Evolutionary conservation across 78 protist genomes (phyloP).

Genomic region (Emiliania huxleyi): DNA sequence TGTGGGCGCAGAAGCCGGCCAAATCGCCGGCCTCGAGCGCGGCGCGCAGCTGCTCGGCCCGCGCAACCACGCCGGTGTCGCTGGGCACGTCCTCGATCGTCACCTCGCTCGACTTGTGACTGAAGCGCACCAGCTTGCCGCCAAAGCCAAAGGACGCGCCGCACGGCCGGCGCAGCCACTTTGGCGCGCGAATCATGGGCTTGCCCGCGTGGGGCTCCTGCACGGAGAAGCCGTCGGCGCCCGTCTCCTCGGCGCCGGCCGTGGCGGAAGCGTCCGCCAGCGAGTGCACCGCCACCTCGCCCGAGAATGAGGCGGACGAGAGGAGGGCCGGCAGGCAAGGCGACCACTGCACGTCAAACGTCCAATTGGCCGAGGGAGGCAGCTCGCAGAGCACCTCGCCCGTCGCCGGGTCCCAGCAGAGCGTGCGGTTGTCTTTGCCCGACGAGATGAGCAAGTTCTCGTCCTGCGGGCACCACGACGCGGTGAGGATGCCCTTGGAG

Average conservation of each 20-base stretch:
- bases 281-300: conserved; percentile 59
- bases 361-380: conserved; percentile 67
- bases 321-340: conserved; percentile 72
- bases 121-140: conserved; percentile 74
- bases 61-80: neutral
- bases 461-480: conserved; percentile 89
- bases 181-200: conserved; percentile 27
- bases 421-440: conserved; percentile 85
- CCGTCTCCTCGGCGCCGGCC: neutral
- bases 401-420: conserved; percentile 82
- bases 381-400: conserved; percentile 75
- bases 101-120: neutral
- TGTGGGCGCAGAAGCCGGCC: neutral
- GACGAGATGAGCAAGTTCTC: conserved; percentile 61
- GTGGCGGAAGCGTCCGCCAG: conserved; percentile 37
- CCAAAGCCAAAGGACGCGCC: conserved; percentile 89
- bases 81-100: neutral
- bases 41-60: neutral
- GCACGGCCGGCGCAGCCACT: conserved; percentile 69
- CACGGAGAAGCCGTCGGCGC: neutral
- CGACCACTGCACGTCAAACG: conserved; percentile 88
- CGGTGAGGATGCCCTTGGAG: conserved; percentile 73
- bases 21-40: neutral
- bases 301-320: conserved; percentile 73
- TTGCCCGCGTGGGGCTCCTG: neutral